Evolutionary conservation across 1,139 yeast species (phyloP), one percentile per base, ranked within the genome.

Genomic region (Candida sanyaensis): DNA sequence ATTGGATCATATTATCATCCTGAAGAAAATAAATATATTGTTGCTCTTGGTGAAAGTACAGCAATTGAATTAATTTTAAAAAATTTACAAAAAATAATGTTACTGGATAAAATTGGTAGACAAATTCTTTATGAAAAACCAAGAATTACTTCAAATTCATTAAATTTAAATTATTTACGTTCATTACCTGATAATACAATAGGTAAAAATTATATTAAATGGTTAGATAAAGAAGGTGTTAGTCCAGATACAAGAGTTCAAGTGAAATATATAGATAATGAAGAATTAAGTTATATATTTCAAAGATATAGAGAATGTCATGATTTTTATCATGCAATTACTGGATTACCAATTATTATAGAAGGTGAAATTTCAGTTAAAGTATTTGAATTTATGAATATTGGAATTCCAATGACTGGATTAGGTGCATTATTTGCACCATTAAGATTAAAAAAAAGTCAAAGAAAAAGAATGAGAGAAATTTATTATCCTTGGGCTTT

Each of bases 311-410:
- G 99, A 45, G 98, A 93, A 63, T 92, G 97, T 62, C 99, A 93
- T 60, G 99, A 93, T 64, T 93, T 93, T 60, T 93, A 91, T 62
- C 99, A 93, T 64, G 90, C 98, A 2, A 77, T 93, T 36, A 87
- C 96, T 0, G 95, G 96, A 7, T 75, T 90, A 45, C 98, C 98
- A 0, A 88, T 92, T 39, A 86, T 88, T 37, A 83, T 95, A 56
- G 99, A 93, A 61, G 99, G 99, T 13, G 99, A 93, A 63, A 87
- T 93, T 44, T 90, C 97, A 0, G 88, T 93, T 26, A 93, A 93
- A 66, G 88, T 92, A 27, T 83, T 95, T 57, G 99, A 93, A 66
- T 96, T 84, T 62, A 87, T 93, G 65, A 93, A 93, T 64, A 80
- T 93, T 51, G 96, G 97, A 2, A 81, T 95, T 42, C 98, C 98